Evolutionary conservation across 768 basidiomycete species (phyloP), one percentile per base, ranked within the genome.

Genomic region (Trametes gibbosa): DNA sequence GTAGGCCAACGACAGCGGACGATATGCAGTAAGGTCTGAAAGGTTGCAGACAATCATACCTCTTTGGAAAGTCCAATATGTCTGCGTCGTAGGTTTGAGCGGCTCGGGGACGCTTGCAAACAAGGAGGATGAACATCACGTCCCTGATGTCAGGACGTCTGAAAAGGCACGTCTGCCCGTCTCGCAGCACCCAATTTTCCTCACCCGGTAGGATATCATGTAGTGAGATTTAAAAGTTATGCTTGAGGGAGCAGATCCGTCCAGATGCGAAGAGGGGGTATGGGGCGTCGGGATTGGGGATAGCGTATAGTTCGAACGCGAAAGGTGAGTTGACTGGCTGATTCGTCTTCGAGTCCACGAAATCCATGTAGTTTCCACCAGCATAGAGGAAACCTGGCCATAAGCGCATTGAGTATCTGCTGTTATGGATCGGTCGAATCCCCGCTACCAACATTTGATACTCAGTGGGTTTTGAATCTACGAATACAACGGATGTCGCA

Each of bases 241-340:
- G 45, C 21, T 55, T 45, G 21, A 37, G 6, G 5, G 53, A 55
- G n/a, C 23, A 14, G 16, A 55, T 34, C 2, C 27, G 23, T 6
- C 43, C 53, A 16, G 21, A 3, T 13, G 45, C 43, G 19, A 17
- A 21, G 1, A 27, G 3, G 16, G 43, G 52, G 29, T 32, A 54
- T 34, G 42, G 43, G 19, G 53, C n/a, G 0, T 54, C 53, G 5
- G 34, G 34, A 34, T 47, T 19, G 1, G 53, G 53, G 3, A 47
- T 35, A 17, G 19, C 16, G 43, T 45, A 55, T 0, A 55, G 45
- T 19, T 47, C 53, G 34, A 37, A 35, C 23, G 46, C 21, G 34
- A 55, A 47, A 3, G 53, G 53, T 3, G 53, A 55, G 29, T 55
- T 55, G 21, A 55, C 53, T 1, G 53, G 21, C 13, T 55, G 29